phyloP scores from a whole-genome alignment of 495 filamentous ascomycete species.

The Aspergillus asperescens region DNA sequence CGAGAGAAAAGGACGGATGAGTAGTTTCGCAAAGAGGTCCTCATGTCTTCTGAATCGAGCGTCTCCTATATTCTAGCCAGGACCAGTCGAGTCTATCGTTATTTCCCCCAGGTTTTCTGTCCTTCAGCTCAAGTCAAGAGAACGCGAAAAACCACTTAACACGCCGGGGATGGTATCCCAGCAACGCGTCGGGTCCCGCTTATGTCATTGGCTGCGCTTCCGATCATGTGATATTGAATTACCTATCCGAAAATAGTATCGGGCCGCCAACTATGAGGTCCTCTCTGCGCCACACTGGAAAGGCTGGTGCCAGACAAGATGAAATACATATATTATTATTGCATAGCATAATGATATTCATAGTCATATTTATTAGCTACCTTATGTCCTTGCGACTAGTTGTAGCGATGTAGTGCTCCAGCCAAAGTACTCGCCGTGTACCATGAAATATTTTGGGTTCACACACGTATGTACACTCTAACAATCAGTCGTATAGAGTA shows the following conservation, averaged over 20 bases:
- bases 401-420: no score
- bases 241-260: background rate
- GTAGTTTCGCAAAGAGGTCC: slow-evolving; percentile 6
- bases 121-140: background rate
- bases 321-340: no score
- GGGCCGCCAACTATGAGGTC: no score
- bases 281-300: no score
- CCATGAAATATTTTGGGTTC: no score
- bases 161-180: slow-evolving; percentile 1
- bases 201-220: background rate
- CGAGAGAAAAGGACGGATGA: slow-evolving; percentile 3
- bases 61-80: background rate
- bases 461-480: no score
- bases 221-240: background rate
- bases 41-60: slow-evolving; percentile 26
- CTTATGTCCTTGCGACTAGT: no score
- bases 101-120: background rate
- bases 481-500: no score
- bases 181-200: slow-evolving; percentile 3
- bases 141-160: slow-evolving; percentile 11
- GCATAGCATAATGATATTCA: no score
- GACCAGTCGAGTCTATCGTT: background rate
- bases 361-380: no score
- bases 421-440: no score
- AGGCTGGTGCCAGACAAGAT: no score